These are phyloP conservation scores for Coniochaeta sp. DNA, from an alignment of 2,329 filamentous ascomycete species.

Conservation along the genomic window DNA sequence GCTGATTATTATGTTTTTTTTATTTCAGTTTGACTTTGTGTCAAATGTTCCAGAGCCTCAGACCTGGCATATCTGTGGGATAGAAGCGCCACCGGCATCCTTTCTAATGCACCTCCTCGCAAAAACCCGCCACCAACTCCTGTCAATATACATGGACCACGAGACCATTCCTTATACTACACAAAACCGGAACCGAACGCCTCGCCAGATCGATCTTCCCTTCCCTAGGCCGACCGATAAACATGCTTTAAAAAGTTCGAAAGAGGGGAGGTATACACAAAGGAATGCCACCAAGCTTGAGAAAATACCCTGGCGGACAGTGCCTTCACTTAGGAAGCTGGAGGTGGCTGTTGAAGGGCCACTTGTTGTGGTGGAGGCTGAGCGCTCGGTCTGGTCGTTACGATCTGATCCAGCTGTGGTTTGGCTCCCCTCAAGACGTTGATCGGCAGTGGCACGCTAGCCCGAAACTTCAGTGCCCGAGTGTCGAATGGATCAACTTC, in stretches of 20 bases:
- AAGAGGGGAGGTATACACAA: slow-evolving; percentile 13
- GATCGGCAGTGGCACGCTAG: slow-evolving; percentile 43
- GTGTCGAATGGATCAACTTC: slow-evolving; percentile 65
- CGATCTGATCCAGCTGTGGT: background rate
- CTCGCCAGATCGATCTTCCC: slow-evolving; percentile 11
- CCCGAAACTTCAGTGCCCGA: slow-evolving; percentile 50
- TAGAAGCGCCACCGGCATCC: background rate
- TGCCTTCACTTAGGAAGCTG: background rate
- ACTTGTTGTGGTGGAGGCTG: slow-evolving; percentile 12
- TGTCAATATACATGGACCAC: slow-evolving; percentile 13
- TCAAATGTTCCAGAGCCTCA: background rate
- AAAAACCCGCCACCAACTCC: background rate
- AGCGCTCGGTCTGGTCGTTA: slow-evolving; percentile 9
- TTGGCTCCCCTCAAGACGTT: slow-evolving; percentile 5
- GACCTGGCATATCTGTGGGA: background rate
- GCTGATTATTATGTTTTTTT: background rate
- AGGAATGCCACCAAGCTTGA: background rate
- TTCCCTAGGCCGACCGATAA: slow-evolving; percentile 15
- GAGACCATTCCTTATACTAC: slow-evolving; percentile 12
- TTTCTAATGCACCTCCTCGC: background rate
- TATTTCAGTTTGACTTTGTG: background rate
- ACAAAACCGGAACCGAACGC: slow-evolving; percentile 16
- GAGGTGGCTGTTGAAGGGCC: slow-evolving; percentile 13
- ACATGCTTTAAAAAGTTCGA: slow-evolving; percentile 5
- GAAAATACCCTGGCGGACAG: background rate